phyloP scores from a whole-genome alignment of 164 flowering plant genomes.

The Vitis rotundifolia region DNA sequence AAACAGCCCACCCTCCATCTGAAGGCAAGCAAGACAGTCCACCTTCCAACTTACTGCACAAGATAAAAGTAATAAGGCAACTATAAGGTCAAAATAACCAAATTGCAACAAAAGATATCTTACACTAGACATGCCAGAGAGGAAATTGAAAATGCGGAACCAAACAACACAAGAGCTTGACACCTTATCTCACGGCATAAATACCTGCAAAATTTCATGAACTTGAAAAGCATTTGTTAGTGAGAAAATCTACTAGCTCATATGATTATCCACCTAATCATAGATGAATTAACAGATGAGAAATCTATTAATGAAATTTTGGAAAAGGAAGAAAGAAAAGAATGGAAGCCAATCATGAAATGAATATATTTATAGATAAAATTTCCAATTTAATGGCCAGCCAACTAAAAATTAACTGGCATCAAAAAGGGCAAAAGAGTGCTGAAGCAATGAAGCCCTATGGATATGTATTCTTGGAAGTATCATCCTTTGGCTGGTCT shows the following conservation, averaged over 20 bases:
- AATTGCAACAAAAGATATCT: background rate
- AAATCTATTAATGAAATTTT: background rate
- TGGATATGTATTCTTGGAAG: slow-evolving; percentile 22
- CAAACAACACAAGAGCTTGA: background rate
- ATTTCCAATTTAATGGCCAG: slow-evolving; percentile 6
- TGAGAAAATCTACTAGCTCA: no score
- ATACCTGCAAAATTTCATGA: no score
- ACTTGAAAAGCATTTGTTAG: no score
- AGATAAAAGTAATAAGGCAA: background rate
- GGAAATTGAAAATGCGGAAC: background rate
- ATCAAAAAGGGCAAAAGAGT: slow-evolving; percentile 22
- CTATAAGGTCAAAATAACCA: background rate
- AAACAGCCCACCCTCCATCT: no score
- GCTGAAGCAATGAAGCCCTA: slow-evolving; percentile 28
- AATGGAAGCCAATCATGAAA: slow-evolving; percentile 9
- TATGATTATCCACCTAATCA: no score
- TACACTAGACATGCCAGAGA: background rate
- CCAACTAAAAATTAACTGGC: slow-evolving; percentile 9
- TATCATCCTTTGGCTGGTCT: slow-evolving; percentile 21
- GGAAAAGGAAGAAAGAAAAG: background rate
- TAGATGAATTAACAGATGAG: background rate
- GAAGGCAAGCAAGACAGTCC: background rate
- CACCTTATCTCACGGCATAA: no score
- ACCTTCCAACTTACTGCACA: background rate
- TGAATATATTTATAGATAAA: slow-evolving; percentile 17